Percentiles rank a stretch among this genome's conserved stretches.
Conservation (phyloP, 345 rosid species). For the Ceriops tagal region DNA sequence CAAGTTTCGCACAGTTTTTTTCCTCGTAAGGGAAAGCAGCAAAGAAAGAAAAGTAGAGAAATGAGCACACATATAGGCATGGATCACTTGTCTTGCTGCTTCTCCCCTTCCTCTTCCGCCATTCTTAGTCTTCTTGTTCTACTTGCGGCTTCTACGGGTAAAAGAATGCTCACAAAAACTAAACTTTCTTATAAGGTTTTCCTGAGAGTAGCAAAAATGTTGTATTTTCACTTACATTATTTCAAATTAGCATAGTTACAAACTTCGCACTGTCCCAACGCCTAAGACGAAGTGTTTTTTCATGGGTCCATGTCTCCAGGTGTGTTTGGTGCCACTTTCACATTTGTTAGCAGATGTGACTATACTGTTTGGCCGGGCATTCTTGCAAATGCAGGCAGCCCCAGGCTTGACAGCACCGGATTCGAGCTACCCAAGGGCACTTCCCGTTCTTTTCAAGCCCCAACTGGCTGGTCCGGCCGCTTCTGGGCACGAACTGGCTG, state of each 20-base stretch:
- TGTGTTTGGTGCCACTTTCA: slow-evolving; percentile 21
- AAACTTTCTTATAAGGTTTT: background rate
- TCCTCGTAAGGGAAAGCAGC: background rate
- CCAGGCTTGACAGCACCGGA: slow-evolving; percentile 33
- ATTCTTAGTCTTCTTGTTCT: slow-evolving; percentile 11
- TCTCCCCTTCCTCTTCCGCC: slow-evolving; percentile 1
- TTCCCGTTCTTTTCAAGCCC: slow-evolving; percentile 30
- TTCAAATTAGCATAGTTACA: background rate
- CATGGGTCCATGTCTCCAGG: background rate
- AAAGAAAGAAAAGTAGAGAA: background rate
- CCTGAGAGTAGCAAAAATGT: background rate
- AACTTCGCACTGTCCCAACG: background rate
- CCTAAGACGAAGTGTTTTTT: background rate
- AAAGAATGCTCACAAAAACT: background rate
- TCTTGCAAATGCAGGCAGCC: slow-evolving; percentile 34
- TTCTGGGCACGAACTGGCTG: slow-evolving; percentile 37
- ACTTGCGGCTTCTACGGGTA: slow-evolving; percentile 20
- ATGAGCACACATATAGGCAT: background rate
- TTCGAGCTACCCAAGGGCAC: slow-evolving; percentile 25
- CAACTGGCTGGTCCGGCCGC: slow-evolving; percentile 36
- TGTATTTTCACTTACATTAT: background rate
- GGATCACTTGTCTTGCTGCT: slow-evolving; percentile 3
- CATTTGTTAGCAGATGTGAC: slow-evolving; percentile 27
- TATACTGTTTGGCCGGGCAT: slow-evolving; percentile 35
- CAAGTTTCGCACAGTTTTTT: background rate